Conservation (phyloP, 2,329 filamentous ascomycete genomes). For the Neonectria faginata region DNA sequence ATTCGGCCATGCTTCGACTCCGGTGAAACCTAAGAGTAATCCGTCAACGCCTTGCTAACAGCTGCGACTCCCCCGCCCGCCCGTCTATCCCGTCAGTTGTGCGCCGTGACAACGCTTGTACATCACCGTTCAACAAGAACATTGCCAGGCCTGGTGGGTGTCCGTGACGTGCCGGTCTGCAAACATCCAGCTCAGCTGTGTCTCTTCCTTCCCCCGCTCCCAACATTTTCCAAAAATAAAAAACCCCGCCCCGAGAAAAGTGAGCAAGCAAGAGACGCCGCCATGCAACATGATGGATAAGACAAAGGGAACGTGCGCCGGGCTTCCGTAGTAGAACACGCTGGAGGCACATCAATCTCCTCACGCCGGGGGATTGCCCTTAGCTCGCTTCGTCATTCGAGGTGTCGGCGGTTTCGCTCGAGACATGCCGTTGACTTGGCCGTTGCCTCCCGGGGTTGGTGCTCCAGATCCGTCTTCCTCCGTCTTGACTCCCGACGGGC, state of each 20-base stretch:
- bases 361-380: slow-evolving; percentile 58
- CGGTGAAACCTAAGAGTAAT: slow-evolving; percentile 14
- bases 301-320: slow-evolving; percentile 44
- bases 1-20: slow-evolving; percentile 14
- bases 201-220: slow-evolving; percentile 38
- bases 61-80: slow-evolving; percentile 5
- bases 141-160: slow-evolving; percentile 24
- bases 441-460: slow-evolving; percentile 58
- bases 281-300: slow-evolving; percentile 53
- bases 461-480: slow-evolving; percentile 66
- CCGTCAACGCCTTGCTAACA: slow-evolving; percentile 22
- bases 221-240: slow-evolving; percentile 39
- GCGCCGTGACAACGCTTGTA: slow-evolving; percentile 19
- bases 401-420: slow-evolving; percentile 69
- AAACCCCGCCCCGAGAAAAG: slow-evolving; percentile 35
- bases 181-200: slow-evolving; percentile 38
- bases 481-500: slow-evolving; percentile 67
- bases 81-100: slow-evolving; percentile 16
- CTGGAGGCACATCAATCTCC: slow-evolving; percentile 6
- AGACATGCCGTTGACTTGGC: slow-evolving; percentile 65
- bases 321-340: slow-evolving; percentile 16
- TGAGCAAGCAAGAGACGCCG: slow-evolving; percentile 50
- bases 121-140: slow-evolving; percentile 28
- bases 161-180: slow-evolving; percentile 22
- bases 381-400: slow-evolving; percentile 66